These are phyloP conservation scores for Ophidiomyces ophidiicola DNA, from an alignment of 2,329 filamentous ascomycete genomes.

Conservation along the genomic window DNA sequence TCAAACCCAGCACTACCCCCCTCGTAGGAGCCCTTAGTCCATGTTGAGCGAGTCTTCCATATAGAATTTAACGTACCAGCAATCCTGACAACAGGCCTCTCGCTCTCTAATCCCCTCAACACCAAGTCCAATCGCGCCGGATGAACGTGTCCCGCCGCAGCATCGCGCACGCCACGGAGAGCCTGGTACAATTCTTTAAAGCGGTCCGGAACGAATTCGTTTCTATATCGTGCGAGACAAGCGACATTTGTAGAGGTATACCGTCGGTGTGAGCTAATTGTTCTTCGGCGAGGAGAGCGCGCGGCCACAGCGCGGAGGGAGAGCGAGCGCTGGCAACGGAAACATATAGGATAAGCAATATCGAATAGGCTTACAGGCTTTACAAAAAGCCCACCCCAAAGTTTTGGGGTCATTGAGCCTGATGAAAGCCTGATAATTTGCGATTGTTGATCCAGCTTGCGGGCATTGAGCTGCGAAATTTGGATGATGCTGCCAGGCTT, in stretches of 20 bases:
- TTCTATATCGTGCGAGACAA: background rate
- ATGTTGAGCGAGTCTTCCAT: too few relatives aligned
- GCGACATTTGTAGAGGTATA: constrained; percentile 1
- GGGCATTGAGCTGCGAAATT: background rate
- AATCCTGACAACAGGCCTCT: constrained; percentile 43
- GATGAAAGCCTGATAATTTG: background rate
- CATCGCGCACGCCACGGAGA: constrained; percentile 40
- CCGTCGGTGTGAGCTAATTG: background rate
- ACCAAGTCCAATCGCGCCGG: constrained; percentile 49
- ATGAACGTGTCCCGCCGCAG: constrained; percentile 45
- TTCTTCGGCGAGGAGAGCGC: background rate
- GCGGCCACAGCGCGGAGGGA: constrained; percentile 20
- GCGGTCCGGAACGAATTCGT: constrained; percentile 38
- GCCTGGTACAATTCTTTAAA: constrained; percentile 44
- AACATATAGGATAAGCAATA: constrained; percentile 33
- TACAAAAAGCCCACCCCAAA: constrained; percentile 27
- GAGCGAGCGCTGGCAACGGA: constrained; percentile 25
- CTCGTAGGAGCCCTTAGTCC: background rate
- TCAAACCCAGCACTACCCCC: constrained; percentile 38
- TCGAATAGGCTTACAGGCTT: constrained; percentile 23
- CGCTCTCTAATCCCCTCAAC: constrained; percentile 44
- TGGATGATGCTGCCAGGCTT: background rate
- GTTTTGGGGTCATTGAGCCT: constrained; percentile 30
- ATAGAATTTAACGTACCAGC: constrained; percentile 33
- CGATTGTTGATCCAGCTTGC: background rate